Conservation (phyloP, 345 rosid genomes). For the Viola odorata region DNA sequence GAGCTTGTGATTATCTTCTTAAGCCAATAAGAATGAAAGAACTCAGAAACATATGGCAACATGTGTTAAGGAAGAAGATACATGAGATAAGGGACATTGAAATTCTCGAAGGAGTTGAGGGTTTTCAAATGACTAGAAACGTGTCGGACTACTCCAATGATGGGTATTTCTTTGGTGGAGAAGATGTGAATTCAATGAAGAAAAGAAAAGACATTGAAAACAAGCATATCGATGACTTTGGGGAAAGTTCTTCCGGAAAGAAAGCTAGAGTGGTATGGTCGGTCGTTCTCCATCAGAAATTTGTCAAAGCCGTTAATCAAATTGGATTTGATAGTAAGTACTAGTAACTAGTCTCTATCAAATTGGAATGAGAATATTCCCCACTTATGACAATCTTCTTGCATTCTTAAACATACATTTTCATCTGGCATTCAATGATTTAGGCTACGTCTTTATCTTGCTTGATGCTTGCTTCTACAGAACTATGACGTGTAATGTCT, state of each 20-base stretch:
- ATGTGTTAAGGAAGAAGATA: constrained; percentile 77
- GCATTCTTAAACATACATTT: not conserved
- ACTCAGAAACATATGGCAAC: constrained; percentile 97
- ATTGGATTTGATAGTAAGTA: constrained; percentile 93
- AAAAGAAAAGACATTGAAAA: constrained; percentile 65
- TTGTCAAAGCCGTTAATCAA: constrained; percentile 89
- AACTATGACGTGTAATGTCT: constrained; percentile 29
- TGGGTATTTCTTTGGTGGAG: constrained; percentile 47
- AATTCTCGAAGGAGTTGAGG: constrained; percentile 46
- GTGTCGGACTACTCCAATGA: constrained; percentile 49
- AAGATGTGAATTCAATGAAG: constrained; percentile 43
- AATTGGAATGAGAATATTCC: too few species aligned
- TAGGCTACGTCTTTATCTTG: constrained; percentile 19
- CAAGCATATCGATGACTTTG: constrained; percentile 56
- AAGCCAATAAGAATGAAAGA: constrained; percentile 98
- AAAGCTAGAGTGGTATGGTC: constrained; percentile 97
- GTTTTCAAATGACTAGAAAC: constrained; percentile 41
- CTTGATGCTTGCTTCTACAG: constrained; percentile 18
- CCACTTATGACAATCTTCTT: too few species aligned
- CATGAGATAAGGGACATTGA: constrained; percentile 75
- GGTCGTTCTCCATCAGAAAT: constrained; percentile 87
- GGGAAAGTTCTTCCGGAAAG: constrained; percentile 50
- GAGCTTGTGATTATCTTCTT: constrained; percentile 93
- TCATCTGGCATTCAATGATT: constrained; percentile 18
- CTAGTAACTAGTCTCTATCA: constrained; percentile 2